Evolutionary conservation across 202 grass and related monocot genomes (phyloP).

Genomic region (Miscanthus sacchariflorus): DNA sequence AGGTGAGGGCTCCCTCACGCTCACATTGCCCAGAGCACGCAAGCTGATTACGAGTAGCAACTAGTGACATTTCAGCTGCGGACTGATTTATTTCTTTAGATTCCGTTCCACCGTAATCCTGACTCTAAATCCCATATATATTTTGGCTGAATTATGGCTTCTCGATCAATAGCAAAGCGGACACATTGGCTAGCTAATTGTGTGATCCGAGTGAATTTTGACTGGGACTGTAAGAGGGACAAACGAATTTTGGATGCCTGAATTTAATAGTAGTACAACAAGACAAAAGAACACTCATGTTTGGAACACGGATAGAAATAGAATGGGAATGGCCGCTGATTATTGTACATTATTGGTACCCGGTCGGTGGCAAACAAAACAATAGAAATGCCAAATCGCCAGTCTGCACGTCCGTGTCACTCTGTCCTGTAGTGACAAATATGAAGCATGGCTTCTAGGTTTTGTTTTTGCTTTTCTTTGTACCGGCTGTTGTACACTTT

Average conservation of each 20-base stretch:
- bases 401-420: neutral
- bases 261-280: neutral
- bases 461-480: neutral
- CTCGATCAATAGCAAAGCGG: neutral
- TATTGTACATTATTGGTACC: neutral
- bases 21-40: neutral
- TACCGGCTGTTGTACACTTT: neutral
- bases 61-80: neutral
- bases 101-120: neutral
- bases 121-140: too few species aligned
- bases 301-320: conserved; percentile 26
- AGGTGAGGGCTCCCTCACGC: conserved; percentile 39
- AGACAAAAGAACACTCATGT: conserved; percentile 38
- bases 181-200: neutral
- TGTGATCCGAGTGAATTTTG: neutral
- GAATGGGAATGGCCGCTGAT: neutral
- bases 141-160: neutral
- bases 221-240: too few species aligned
- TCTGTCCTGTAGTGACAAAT: conserved; percentile 13
- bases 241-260: neutral
- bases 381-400: conserved; percentile 23
- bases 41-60: neutral
- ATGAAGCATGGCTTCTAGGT: conserved; percentile 7
- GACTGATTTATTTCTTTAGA: neutral
- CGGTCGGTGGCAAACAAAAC: conserved; percentile 25